Evolutionary conservation across 2,329 filamentous ascomycete genomes (phyloP), one percentile per base, ranked within the genome.

Genomic region (Bipolaris victoriae): DNA sequence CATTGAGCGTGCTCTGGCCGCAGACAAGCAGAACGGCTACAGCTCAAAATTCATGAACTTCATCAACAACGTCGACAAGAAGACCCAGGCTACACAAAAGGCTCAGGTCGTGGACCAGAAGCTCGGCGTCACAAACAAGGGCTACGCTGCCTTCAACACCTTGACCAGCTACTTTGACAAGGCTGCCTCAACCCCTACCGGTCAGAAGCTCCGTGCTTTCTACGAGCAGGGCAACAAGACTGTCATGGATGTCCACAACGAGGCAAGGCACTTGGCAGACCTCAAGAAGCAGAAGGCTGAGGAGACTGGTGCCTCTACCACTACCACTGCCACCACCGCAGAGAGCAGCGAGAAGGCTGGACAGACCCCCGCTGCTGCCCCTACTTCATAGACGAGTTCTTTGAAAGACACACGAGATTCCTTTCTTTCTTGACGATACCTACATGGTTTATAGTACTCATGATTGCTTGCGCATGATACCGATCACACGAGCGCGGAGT

Each of bases 111-210:
- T 94, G 51, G 94, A 99, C 75, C 84, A 89, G 77, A 91, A 86
- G 77, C 96, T 97, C 79, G 89, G 90, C 68, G 87, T 98, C 72
- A 86, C 86, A 52, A 83, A 88, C 67, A 90, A 89, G 72, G 92
- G 91, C 62, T 86, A 82, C 72, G 84, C 79, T 57, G 85, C 83
- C 58, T 88, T 84, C 82, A 82, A 83, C 40, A 90, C 91, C 33
- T 76, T 98, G 60, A 83, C 83, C 77, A 92, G 89, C 11, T 99
- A 98, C 85, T 98, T 97, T 74, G 94, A 98, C 80, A 96, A 96
- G 84, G 94, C 94, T 2, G 82, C 88, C 55, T 89, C 84, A 75
- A 96, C 92, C 0, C 92, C 92, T 9, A 96, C 92, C 1, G 95
- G 95, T 67, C 87, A 93, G 82, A 92, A 90, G 79, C 81, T 99